A percentile compares a stretch with the other conserved stretches of the same genome.
Evolutionary conservation across 208 protist genomes (phyloP).

Genomic region (Leishmania mexicana): DNA sequence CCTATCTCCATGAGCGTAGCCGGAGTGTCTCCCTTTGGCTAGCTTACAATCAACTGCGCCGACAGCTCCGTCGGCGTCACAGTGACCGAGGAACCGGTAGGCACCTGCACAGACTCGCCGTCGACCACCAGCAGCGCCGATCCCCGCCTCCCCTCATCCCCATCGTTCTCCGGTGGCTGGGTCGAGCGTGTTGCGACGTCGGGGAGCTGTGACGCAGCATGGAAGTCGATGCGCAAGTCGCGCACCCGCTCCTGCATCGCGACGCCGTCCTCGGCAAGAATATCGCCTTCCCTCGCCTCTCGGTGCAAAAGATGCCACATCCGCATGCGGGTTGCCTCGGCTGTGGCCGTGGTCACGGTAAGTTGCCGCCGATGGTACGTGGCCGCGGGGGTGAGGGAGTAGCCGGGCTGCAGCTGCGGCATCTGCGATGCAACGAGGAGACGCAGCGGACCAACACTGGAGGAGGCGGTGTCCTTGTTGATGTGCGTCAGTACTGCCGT

Average conservation of each 20-base stretch:
- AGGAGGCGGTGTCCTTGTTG: not conserved
- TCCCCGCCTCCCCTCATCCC: not conserved
- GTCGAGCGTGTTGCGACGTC: not conserved
- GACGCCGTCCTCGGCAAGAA: slow-evolving; percentile 88
- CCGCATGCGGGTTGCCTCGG: slow-evolving; percentile 56
- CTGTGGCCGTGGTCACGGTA: slow-evolving; percentile 53
- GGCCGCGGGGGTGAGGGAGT: slow-evolving; percentile 71
- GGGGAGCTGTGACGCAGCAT: slow-evolving; percentile 8
- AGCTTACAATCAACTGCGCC: slow-evolving; percentile 44
- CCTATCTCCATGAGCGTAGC: not conserved
- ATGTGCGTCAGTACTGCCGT: slow-evolving; percentile 21
- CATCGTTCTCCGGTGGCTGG: not conserved
- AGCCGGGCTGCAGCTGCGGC: slow-evolving; percentile 69
- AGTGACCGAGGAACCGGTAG: slow-evolving; percentile 43
- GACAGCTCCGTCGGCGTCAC: slow-evolving; percentile 37
- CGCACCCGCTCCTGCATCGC: slow-evolving; percentile 36
- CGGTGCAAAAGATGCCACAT: slow-evolving; percentile 83
- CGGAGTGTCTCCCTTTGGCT: not conserved
- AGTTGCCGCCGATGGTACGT: slow-evolving; percentile 50
- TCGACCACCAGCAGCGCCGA: slow-evolving; percentile 55
- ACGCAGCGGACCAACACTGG: slow-evolving; percentile 29
- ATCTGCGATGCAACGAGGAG: slow-evolving; percentile 76
- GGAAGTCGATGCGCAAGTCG: slow-evolving; percentile 42
- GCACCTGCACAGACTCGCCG: slow-evolving; percentile 56
- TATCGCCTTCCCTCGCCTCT: slow-evolving; percentile 58